Evolutionary conservation across 2,329 filamentous ascomycete species (phyloP), one percentile per base, ranked within the genome.

Genomic region (Fusarium albosuccineum): DNA sequence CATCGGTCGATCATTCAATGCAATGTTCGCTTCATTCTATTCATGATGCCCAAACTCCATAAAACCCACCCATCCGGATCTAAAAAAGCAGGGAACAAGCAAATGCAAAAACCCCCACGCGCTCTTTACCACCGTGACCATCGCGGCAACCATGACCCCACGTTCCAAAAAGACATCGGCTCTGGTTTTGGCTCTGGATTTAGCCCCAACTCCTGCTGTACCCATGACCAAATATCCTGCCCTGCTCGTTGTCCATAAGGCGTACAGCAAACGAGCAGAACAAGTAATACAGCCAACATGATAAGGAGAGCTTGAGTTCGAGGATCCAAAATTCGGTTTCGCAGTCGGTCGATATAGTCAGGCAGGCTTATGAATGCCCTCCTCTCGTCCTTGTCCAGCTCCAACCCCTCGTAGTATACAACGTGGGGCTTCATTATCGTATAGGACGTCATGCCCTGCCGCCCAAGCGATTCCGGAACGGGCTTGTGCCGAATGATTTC

Each of bases 391-490:
- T 27, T 29, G 14, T 73, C 67, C 9, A 69, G 22, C 6, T 57
- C 17, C 2, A 66, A 56, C 9, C 77, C 77, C 10, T 69, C 51
- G 17, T 79, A 78, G 51, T 73, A 78, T 11, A 75, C 68, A 11
- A 73, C 75, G 10, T 73, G 72, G 8, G 75, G 61, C 4, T 72
- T 57, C 60, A 73, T 63, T 22, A 77, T 58, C 3, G 36, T 72
- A 42, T 70, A 72, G 7, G 61, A 64, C 9, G 44, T 57, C 10
- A 63, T 64, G 10, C 73, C 70, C 9, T 58, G 36, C 3, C 37
- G 29, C 9, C 56, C 53, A 26, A 60, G 14, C 1, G 51, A 55
- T 17, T 64, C 49, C 3, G 44, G 27, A n/a, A 54, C 58, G 6
- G 58, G 62, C 22, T 53, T 70, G 61, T 73, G 55, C 11, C 68